Percentiles rank a stretch among this genome's conserved stretches.
Evolutionary conservation across 768 basidiomycete genomes (phyloP).

Genomic region (Lentinus tigrinus): DNA sequence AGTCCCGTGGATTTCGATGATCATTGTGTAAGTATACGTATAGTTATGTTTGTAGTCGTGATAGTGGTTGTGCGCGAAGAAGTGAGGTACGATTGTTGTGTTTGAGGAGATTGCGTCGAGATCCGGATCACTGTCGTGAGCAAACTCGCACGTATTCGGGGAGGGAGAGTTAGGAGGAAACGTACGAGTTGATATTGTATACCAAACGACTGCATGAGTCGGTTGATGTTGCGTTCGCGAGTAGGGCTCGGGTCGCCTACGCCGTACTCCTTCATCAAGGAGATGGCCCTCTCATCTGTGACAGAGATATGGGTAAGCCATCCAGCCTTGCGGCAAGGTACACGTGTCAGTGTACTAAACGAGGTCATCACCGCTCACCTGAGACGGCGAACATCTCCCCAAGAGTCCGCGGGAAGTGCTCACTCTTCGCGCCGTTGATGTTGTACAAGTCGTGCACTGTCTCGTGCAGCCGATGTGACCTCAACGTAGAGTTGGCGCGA

Average conservation of each 20-base stretch:
- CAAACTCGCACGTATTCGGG: background rate
- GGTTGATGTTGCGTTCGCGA: slow-evolving; percentile 51
- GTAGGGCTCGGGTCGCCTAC: slow-evolving; percentile 26
- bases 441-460: slow-evolving; percentile 48
- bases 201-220: slow-evolving; percentile 56
- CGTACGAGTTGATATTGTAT: slow-evolving; percentile 58
- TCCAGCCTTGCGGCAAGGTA: background rate
- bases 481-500: slow-evolving; percentile 49
- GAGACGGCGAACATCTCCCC: slow-evolving; percentile 50
- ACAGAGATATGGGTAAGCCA: background rate
- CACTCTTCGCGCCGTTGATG: slow-evolving; percentile 46
- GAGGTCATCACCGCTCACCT: slow-evolving; percentile 34
- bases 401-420: slow-evolving; percentile 51
- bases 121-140: background rate
- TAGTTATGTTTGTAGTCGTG: background rate
- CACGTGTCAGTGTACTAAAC: too few relatives aligned
- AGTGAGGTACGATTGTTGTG: too few relatives aligned
- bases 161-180: background rate
- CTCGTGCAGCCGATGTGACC: slow-evolving; percentile 40
- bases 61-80: background rate
- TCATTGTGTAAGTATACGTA: background rate
- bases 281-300: slow-evolving; percentile 25
- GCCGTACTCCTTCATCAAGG: slow-evolving; percentile 34
- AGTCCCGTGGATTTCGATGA: background rate
- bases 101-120: background rate